Percentiles rank a stretch among this genome's conserved stretches.
Evolutionary conservation across 176 grass and related monocot species (phyloP).

Genomic region (Tuctoria greenei): DNA sequence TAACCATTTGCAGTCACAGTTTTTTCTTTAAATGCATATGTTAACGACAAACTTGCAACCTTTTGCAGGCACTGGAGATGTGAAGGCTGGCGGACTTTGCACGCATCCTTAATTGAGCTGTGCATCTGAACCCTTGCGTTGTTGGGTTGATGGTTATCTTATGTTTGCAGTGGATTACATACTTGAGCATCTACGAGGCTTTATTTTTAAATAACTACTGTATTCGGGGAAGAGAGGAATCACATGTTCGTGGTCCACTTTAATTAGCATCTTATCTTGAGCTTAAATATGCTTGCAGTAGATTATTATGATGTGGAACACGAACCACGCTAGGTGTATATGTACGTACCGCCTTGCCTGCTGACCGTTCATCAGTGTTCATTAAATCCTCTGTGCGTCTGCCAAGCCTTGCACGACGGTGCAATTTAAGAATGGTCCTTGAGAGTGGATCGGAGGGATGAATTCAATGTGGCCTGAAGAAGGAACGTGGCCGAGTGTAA

Average conservation of each 20-base stretch:
- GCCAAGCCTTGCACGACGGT: not conserved
- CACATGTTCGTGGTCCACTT: not conserved
- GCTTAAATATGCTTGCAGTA: not conserved
- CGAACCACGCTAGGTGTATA: not conserved
- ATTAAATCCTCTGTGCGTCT: conserved; percentile 5
- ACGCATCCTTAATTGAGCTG: not conserved
- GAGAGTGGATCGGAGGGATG: not conserved
- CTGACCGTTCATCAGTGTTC: not conserved
- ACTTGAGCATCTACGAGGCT: too few species aligned
- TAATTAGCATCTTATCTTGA: not conserved
- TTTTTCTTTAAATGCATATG: not conserved
- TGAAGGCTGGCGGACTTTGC: conserved; percentile 25
- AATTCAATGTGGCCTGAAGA: conserved; percentile 9
- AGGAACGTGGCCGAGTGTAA: conserved; percentile 30
- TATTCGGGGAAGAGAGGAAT: too few species aligned
- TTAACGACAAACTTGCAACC: not conserved
- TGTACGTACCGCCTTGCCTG: too few species aligned
- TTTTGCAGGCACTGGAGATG: conserved; percentile 39
- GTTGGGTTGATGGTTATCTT: too few species aligned
- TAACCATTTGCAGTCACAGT: not conserved
- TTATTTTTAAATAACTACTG: too few species aligned
- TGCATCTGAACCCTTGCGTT: not conserved
- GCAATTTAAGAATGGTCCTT: not conserved
- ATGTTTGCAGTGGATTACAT: too few species aligned
- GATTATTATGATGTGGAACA: not conserved